Base-by-base conservation (phyloP, 176 grass and related monocot species). In the Paspalum vaginatum region DNA sequence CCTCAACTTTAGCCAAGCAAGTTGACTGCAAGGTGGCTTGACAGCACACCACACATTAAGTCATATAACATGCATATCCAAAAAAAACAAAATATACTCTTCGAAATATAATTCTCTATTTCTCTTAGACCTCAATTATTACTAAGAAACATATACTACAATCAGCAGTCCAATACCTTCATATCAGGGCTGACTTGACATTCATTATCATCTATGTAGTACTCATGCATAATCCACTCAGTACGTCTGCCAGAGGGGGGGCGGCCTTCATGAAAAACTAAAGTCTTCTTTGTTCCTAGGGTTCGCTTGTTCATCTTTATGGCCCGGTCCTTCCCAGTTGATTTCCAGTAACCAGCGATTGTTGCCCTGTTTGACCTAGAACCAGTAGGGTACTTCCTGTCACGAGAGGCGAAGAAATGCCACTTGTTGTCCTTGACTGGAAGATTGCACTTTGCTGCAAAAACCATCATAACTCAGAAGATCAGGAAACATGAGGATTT, bases 171-270 rank as follows among this genome's bases (percentile, higher is more conserved):
- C 18, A 68, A 52, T 94, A 94, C 95, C 91, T 94, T 97, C 60
- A 87, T 79, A 42, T 86, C 85, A 85, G 88, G 88, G 75, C 57
- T 76, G 61, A 72, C 25, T 81, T 76, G 87, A 74, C 79, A 98
- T 82, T 95, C 91, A 17, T 84, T 90, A 58, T 89, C 87, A 25
- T 89, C 51, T 72, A 98, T 79, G 80, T 91, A 92, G 67, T 89
- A 98, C 68, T 98, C 95, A 60, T 98, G 95, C 95, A 98, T 98
- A 88, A 98, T 94, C 95, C 95, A 98, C 72, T 98, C 86, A 18
- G 92, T 93, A 43, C 88, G 88, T 58, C 5, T 91, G 77, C 95
- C 95, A 75, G 73, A 32, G 7, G 92, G 95, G 66, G 95, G 95
- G 0, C 95, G 89, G 8, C 95, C 95, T 86, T 83, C 74, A 89